These are phyloP conservation scores for Tephrocybe sp. DNA, from an alignment of 768 basidiomycete species.

Conservation along the genomic window DNA sequence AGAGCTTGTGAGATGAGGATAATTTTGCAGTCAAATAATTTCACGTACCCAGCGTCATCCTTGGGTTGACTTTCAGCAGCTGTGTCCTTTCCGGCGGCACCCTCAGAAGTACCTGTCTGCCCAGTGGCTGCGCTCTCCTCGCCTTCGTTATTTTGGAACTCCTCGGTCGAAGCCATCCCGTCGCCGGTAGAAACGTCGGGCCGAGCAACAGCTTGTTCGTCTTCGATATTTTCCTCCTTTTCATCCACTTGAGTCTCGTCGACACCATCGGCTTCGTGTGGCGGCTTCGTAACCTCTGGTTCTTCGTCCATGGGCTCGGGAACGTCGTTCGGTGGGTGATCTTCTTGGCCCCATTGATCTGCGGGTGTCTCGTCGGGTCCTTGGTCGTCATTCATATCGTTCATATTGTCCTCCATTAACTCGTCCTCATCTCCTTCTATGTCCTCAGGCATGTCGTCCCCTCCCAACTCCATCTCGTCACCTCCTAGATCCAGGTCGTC, in stretches of 20 bases:
- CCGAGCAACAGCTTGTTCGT: constrained; percentile 35
- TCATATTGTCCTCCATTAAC: constrained; percentile 30
- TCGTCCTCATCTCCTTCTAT: constrained; percentile 30
- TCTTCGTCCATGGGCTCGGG: constrained; percentile 31
- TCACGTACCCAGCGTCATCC: constrained; percentile 35
- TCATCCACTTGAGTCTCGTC: constrained; percentile 28
- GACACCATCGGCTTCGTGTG: constrained; percentile 25
- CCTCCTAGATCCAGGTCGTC: constrained; percentile 75
- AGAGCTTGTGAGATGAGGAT: neutral
- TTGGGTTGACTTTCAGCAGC: constrained; percentile 26
- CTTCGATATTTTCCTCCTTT: constrained; percentile 27
- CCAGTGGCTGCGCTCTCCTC: constrained; percentile 31
- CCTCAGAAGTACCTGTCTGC: constrained; percentile 30
- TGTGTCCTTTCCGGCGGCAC: constrained; percentile 26
- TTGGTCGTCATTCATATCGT: constrained; percentile 27
- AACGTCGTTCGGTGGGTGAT: constrained; percentile 20
- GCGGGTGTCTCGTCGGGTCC: constrained; percentile 20
- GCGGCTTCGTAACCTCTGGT: constrained; percentile 14
- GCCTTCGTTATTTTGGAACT: constrained; percentile 25
- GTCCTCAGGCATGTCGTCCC: constrained; percentile 26
- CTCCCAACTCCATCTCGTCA: constrained; percentile 35
- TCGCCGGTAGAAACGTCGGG: constrained; percentile 47
- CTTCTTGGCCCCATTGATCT: constrained; percentile 23
- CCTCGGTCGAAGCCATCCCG: constrained; percentile 32
- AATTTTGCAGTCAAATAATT: neutral